Evolutionary conservation across 2,329 filamentous ascomycete genomes (phyloP).

Genomic region (Penicillium glabrum): DNA sequence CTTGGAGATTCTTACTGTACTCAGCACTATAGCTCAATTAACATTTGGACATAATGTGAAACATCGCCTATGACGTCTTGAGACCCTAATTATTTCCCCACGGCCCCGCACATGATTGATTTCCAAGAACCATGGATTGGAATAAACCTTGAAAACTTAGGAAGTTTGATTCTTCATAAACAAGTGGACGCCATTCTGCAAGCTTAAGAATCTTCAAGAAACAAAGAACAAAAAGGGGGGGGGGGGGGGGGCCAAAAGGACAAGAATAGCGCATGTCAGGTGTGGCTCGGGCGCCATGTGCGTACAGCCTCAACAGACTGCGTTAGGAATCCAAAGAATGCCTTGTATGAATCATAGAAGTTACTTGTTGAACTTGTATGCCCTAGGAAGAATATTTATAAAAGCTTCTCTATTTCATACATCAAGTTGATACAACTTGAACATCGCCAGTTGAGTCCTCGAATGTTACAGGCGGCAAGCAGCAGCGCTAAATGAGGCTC

Average conservation of each 20-base stretch:
- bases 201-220: neutral
- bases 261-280: neutral
- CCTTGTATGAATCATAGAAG: too few relatives aligned
- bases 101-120: neutral
- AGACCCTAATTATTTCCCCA: neutral
- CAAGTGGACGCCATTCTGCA: neutral
- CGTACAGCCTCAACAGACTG: neutral
- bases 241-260: neutral
- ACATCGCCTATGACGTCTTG: neutral
- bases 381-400: too few relatives aligned
- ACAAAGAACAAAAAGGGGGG: neutral
- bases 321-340: neutral
- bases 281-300: neutral
- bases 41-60: neutral
- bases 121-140: neutral
- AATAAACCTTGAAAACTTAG: neutral
- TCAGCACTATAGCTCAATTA: neutral
- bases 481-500: slow-evolving; percentile 10
- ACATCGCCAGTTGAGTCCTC: neutral
- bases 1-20: too few relatives aligned
- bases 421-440: neutral
- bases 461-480: neutral
- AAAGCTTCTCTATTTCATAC: neutral
- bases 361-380: too few relatives aligned
- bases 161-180: neutral